phyloP scores from a whole-genome alignment of 208 protist genomes.

The Trypanosoma grayi region DNA sequence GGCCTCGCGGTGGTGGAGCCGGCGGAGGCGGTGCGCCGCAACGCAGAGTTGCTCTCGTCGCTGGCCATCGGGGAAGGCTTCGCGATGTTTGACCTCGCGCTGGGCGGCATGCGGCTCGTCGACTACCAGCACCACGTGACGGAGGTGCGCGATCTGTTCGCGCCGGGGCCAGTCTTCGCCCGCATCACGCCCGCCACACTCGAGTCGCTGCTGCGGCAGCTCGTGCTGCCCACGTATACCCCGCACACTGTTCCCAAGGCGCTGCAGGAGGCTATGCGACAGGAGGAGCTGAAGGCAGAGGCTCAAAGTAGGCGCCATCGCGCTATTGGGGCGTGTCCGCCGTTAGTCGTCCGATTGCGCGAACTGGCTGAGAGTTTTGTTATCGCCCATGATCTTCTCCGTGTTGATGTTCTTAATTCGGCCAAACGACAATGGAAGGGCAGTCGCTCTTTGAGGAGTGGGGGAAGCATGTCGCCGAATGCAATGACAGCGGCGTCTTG shows the following conservation, averaged over 20 bases:
- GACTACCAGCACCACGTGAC: slow-evolving; percentile 61
- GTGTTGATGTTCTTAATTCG: slow-evolving; percentile 48
- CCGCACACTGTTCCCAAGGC: slow-evolving; percentile 56
- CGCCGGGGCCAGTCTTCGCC: slow-evolving; percentile 22
- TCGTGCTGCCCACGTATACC: slow-evolving; percentile 65
- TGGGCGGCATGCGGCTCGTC: slow-evolving; percentile 77
- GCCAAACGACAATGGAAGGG: slow-evolving; percentile 2
- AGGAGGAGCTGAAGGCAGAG: slow-evolving; percentile 30
- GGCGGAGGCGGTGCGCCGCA: slow-evolving; percentile 42
- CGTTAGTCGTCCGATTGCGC: slow-evolving; percentile 52
- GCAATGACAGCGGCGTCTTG: slow-evolving; percentile 1
- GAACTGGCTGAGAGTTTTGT: slow-evolving; percentile 75
- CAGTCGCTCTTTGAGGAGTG: neutral
- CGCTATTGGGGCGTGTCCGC: slow-evolving; percentile 38
- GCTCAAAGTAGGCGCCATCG: slow-evolving; percentile 23
- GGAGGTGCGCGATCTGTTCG: slow-evolving; percentile 57
- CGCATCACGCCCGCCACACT: slow-evolving; percentile 29
- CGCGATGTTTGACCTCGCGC: slow-evolving; percentile 78
- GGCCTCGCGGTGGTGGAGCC: slow-evolving; percentile 65
- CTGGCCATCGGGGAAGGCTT: slow-evolving; percentile 73
- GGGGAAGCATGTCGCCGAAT: slow-evolving; percentile 2
- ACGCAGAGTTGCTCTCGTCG: slow-evolving; percentile 28
- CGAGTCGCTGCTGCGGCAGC: slow-evolving; percentile 50
- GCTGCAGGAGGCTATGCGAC: slow-evolving; percentile 23
- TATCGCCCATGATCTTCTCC: slow-evolving; percentile 53